Conservation (phyloP, 495 filamentous ascomycete species). For the Penicillium dipodomyicola region DNA sequence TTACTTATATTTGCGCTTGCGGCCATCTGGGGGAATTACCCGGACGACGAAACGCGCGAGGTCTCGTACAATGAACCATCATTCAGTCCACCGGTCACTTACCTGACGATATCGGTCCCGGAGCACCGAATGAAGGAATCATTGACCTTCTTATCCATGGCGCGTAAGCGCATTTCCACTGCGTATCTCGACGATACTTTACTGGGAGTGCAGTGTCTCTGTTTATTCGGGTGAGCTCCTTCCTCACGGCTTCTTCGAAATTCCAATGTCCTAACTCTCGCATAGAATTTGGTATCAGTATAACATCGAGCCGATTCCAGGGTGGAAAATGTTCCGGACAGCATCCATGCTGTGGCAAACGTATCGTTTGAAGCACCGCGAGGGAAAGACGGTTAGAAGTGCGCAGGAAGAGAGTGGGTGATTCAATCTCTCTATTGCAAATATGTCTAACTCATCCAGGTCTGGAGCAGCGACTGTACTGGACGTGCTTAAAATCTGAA, state of each 20-base stretch:
- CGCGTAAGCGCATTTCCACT: constrained; percentile 33
- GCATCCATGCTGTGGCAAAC: constrained; percentile 43
- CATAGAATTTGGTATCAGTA: constrained; percentile 42
- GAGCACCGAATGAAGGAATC: constrained; percentile 29
- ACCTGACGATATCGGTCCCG: constrained; percentile 22
- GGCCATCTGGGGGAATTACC: constrained; percentile 36
- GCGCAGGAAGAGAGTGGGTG: constrained; percentile 35
- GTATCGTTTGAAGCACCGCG: constrained; percentile 30
- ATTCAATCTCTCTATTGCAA: constrained; percentile 1
- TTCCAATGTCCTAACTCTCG: not conserved
- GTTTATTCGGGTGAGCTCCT: constrained; percentile 34
- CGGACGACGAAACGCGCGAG: constrained; percentile 29
- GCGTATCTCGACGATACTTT: constrained; percentile 34
- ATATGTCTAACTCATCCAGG: constrained; percentile 17
- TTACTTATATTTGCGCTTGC: constrained; percentile 38
- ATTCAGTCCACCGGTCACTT: constrained; percentile 20
- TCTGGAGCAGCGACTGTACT: constrained; percentile 40
- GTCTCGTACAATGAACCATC: constrained; percentile 19
- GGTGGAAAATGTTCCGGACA: constrained; percentile 41
- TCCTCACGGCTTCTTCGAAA: not conserved
- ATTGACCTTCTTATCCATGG: constrained; percentile 34
- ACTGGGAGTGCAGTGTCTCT: constrained; percentile 38
- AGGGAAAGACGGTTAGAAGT: constrained; percentile 29
- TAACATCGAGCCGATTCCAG: constrained; percentile 38
- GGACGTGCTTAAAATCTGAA: constrained; percentile 43